These are phyloP conservation scores for Gracilaria domingensis DNA, from an alignment of 23 red algal species.

Conservation along the genomic window DNA sequence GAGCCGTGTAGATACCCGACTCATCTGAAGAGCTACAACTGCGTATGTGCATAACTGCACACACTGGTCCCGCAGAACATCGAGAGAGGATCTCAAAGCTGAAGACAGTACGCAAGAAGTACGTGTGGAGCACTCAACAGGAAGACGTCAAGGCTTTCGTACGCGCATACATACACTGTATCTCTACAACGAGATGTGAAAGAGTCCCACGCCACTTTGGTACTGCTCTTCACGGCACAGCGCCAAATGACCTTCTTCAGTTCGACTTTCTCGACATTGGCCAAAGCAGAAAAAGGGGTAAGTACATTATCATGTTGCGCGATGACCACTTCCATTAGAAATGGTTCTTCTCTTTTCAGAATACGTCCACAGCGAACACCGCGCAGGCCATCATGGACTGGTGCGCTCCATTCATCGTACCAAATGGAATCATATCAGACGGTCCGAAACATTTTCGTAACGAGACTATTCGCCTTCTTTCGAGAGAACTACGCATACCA, in stretches of 20 bases:
- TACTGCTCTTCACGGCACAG: not conserved
- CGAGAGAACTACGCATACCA: not conserved
- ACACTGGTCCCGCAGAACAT: not conserved
- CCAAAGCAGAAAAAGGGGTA: not conserved
- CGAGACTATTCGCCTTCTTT: not conserved
- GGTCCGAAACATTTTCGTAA: slow-evolving; percentile 2
- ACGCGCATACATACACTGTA: not conserved
- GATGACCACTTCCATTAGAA: slow-evolving; percentile 12
- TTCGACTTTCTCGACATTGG: slow-evolving; percentile 5
- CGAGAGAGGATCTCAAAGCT: not conserved
- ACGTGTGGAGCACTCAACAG: not conserved
- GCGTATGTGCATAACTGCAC: not conserved
- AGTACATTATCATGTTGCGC: not conserved
- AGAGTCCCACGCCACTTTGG: not conserved
- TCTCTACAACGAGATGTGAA: not conserved
- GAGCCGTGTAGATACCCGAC: slow-evolving; percentile 12
- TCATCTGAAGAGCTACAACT: not conserved
- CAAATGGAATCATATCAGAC: not conserved
- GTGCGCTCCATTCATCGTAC: slow-evolving; percentile 9
- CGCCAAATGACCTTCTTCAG: not conserved
- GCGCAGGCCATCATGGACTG: not conserved
- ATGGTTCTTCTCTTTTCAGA: not conserved
- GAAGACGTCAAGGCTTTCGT: not conserved
- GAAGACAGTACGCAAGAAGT: not conserved
- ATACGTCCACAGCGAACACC: not conserved